Evolutionary conservation across 2,329 filamentous ascomycete genomes (phyloP).

Genomic region (Cercospora sp.): DNA sequence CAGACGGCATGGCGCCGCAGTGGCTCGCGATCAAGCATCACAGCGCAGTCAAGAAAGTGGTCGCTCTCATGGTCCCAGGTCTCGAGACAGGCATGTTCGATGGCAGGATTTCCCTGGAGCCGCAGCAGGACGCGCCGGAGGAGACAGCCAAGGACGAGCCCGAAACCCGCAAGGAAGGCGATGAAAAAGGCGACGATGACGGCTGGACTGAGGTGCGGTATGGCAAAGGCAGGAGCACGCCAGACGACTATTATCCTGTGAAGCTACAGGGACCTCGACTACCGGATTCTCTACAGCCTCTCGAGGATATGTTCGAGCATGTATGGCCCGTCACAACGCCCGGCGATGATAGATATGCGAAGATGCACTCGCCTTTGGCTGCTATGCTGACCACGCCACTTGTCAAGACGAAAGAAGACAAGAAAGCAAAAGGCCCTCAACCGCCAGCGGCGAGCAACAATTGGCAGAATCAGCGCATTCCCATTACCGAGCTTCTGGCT

Average conservation of each 20-base stretch:
- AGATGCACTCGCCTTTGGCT: slow-evolving; percentile 82
- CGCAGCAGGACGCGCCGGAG: slow-evolving; percentile 1
- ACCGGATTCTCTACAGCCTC: slow-evolving; percentile 53
- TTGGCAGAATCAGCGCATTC: slow-evolving; percentile 73
- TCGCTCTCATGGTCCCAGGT: slow-evolving; percentile 88
- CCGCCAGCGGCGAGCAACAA: slow-evolving; percentile 63
- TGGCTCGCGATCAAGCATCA: slow-evolving; percentile 63
- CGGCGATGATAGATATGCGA: slow-evolving; percentile 77
- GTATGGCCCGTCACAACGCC: slow-evolving; percentile 87
- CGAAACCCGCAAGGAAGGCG: neutral
- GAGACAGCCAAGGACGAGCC: slow-evolving; percentile 5
- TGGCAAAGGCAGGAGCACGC: slow-evolving; percentile 40
- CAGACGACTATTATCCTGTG: slow-evolving; percentile 53
- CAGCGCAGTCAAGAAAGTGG: slow-evolving; percentile 66
- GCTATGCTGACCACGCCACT: slow-evolving; percentile 77
- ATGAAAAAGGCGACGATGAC: slow-evolving; percentile 18
- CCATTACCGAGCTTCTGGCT: slow-evolving; percentile 77
- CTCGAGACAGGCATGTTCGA: slow-evolving; percentile 89
- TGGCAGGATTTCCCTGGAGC: slow-evolving; percentile 47
- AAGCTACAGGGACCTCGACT: slow-evolving; percentile 45
- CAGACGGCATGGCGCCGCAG: slow-evolving; percentile 62
- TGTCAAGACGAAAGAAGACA: slow-evolving; percentile 68
- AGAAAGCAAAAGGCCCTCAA: slow-evolving; percentile 59
- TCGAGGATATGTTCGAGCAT: slow-evolving; percentile 80
- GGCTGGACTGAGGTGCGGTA: slow-evolving; percentile 19